phyloP scores from a whole-genome alignment of 495 filamentous ascomycete species.

The Xylona heveae region DNA sequence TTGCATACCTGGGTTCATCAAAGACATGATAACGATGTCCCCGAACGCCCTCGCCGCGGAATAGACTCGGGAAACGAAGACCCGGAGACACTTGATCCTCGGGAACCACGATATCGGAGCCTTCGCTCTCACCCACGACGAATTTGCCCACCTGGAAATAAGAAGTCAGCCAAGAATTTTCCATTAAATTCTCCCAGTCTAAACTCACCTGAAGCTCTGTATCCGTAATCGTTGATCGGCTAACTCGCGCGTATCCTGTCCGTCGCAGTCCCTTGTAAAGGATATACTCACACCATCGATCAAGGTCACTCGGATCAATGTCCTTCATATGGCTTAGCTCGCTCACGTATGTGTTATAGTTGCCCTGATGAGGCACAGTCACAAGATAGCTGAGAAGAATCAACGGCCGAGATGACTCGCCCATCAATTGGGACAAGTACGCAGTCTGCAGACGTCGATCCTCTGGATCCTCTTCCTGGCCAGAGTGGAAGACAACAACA shows the following conservation, averaged over 20 bases:
- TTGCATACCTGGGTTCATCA: conserved; percentile 59
- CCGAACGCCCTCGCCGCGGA: conserved; percentile 68
- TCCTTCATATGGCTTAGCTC: conserved; percentile 80
- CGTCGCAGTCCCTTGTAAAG: conserved; percentile 77
- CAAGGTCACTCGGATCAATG: conserved; percentile 85
- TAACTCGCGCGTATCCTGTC: conserved; percentile 78
- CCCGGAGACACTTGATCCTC: conserved; percentile 51
- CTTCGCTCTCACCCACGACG: conserved; percentile 50
- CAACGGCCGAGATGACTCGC: conserved; percentile 52
- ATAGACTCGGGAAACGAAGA: conserved; percentile 68
- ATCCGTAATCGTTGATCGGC: conserved; percentile 80
- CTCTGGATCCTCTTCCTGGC: conserved; percentile 92
- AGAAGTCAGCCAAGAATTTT: not conserved
- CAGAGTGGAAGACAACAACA: conserved; percentile 96
- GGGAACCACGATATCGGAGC: conserved; percentile 35
- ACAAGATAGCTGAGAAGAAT: conserved; percentile 86
- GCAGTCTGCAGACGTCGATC: conserved; percentile 76
- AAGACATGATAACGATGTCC: conserved; percentile 95
- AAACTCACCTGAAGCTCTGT: conserved; percentile 72
- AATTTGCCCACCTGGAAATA: conserved; percentile 65
- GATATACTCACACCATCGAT: conserved; percentile 98
- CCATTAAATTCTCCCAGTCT: not conserved
- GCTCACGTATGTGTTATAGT: conserved; percentile 93
- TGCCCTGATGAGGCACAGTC: conserved; percentile 72
- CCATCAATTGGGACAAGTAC: conserved; percentile 81